Evolutionary conservation across 352 stramenopile genomes (phyloP).

Genomic region (Plasmopara muralis): DNA sequence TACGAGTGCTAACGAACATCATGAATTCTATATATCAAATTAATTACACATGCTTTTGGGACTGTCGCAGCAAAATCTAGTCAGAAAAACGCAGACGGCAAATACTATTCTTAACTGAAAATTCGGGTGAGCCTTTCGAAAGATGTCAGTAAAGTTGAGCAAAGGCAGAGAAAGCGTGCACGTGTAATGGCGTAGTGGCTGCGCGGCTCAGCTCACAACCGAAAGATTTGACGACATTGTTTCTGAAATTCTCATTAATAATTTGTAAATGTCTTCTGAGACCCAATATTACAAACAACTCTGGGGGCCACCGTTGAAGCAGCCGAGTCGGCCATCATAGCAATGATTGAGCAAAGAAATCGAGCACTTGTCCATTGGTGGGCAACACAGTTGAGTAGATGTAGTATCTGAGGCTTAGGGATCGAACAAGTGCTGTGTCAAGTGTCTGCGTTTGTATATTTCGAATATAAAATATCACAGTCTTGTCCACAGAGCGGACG

Average conservation of each 20-base stretch:
- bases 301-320: background rate
- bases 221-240: background rate
- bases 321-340: background rate
- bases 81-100: background rate
- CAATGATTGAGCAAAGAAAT: background rate
- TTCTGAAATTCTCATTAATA: no score
- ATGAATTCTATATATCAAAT: background rate
- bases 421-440: no score
- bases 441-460: background rate
- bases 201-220: background rate
- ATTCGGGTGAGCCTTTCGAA: background rate
- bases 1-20: background rate
- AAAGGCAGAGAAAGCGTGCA: background rate
- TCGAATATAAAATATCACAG: constrained; percentile 7
- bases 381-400: background rate
- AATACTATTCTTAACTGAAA: background rate
- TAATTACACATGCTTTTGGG: background rate
- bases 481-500: constrained; percentile 13
- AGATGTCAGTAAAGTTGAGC: background rate
- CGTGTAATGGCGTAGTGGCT: no score
- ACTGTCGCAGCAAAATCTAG: background rate
- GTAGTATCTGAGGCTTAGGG: background rate
- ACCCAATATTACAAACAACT: no score
- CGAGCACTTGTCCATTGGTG: background rate
- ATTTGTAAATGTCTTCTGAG: no score